phyloP scores from a whole-genome alignment of 345 rosid genomes.

The Mercurialis annua region DNA sequence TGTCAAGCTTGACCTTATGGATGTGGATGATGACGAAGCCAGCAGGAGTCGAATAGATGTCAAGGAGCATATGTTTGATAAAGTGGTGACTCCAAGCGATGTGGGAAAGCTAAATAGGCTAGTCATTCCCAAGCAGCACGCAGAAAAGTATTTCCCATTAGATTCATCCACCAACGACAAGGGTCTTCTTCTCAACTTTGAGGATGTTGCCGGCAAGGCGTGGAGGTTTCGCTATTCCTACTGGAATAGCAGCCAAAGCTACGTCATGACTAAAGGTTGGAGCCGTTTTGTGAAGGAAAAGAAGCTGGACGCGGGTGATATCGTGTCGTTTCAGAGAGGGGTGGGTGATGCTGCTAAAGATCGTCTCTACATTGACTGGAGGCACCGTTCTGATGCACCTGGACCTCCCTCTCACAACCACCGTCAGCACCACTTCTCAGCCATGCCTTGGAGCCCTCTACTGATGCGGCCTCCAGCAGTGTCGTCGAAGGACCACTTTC shows the following conservation, averaged over 20 bases:
- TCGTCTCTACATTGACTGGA: constrained; percentile 77
- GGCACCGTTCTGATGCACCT: constrained; percentile 57
- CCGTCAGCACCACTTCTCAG: constrained; percentile 27
- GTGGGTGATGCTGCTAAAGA: constrained; percentile 55
- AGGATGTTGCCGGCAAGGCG: constrained; percentile 66
- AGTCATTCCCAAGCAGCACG: constrained; percentile 62
- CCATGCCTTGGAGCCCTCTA: constrained; percentile 47
- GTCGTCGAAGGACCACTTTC: constrained; percentile 23
- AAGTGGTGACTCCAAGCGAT: constrained; percentile 63
- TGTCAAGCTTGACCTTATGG: constrained; percentile 19
- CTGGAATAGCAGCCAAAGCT: constrained; percentile 97
- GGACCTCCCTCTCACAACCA: constrained; percentile 15
- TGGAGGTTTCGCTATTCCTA: constrained; percentile 92
- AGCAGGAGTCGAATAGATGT: constrained; percentile 10
- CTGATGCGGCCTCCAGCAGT: constrained; percentile 36
- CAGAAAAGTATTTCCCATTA: constrained; percentile 80
- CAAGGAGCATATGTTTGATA: constrained; percentile 56
- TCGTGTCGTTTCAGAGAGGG: constrained; percentile 77
- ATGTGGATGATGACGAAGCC: constrained; percentile 20
- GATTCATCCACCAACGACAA: constrained; percentile 70
- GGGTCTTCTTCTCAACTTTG: constrained; percentile 81
- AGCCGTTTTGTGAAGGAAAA: constrained; percentile 95
- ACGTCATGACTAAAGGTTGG: constrained; percentile 97
- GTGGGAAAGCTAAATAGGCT: constrained; percentile 65
- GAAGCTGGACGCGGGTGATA: constrained; percentile 85